phyloP scores from a whole-genome alignment of 2,329 filamentous ascomycete genomes.

The Fusarium sp. region DNA sequence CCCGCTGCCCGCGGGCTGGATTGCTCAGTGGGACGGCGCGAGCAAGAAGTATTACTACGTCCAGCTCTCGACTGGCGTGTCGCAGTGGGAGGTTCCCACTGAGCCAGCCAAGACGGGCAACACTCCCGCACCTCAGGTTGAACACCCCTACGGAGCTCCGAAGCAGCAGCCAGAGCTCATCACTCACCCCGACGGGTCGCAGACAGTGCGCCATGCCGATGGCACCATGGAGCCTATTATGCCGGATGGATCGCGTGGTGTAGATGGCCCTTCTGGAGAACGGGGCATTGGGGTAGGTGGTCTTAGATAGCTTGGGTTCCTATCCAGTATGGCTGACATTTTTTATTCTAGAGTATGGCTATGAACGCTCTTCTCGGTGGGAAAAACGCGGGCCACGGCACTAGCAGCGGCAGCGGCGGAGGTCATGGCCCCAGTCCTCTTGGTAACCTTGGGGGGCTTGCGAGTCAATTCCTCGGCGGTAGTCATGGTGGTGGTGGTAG shows the following conservation, averaged over 20 bases:
- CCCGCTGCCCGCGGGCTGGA: constrained; percentile 76
- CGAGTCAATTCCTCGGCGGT: constrained; percentile 64
- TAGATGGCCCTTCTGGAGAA: constrained; percentile 70
- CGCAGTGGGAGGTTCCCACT: constrained; percentile 82
- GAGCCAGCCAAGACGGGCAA: constrained; percentile 74
- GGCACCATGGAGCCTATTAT: constrained; percentile 73
- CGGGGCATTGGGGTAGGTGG: constrained; percentile 76
- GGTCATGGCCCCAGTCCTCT: constrained; percentile 57
- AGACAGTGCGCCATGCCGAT: constrained; percentile 74
- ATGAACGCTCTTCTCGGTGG: constrained; percentile 72
- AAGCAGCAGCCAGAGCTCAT: constrained; percentile 67
- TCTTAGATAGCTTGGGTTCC: constrained; percentile 12
- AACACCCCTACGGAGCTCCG: constrained; percentile 76
- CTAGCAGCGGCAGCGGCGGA: constrained; percentile 50
- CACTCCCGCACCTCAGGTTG: constrained; percentile 68
- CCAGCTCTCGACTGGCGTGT: constrained; percentile 79
- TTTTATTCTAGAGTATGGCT: constrained; percentile 67
- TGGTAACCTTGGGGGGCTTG: constrained; percentile 60
- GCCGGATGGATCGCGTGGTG: constrained; percentile 66
- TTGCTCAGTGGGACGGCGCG: constrained; percentile 77
- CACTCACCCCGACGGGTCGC: constrained; percentile 74
- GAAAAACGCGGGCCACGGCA: constrained; percentile 55
- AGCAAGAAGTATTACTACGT: constrained; percentile 80
- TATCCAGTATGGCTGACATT: constrained; percentile 26
- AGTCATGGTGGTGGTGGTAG: constrained; percentile 39